Conservation (phyloP, 495 filamentous ascomycete species). For the Friedmanniomyces endolithicus region DNA sequence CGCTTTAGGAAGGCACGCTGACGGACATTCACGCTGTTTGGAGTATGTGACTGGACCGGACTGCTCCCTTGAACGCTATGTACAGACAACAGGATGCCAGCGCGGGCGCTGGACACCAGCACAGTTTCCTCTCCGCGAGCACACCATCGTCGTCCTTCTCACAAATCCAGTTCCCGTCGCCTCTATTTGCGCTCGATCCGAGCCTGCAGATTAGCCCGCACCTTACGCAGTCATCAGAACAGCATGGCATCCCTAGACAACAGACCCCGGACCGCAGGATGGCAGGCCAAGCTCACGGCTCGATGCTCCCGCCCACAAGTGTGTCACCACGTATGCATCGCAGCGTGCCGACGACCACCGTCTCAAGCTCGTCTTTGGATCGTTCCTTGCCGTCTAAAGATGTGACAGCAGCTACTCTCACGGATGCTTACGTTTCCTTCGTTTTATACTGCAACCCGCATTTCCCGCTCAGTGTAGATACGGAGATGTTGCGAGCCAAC, state of each 20-base stretch:
- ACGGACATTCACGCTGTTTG: background rate
- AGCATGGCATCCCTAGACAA: background rate
- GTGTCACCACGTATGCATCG: background rate
- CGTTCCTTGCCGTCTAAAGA: slow-evolving; percentile 52
- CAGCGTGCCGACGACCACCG: background rate
- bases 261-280: slow-evolving; percentile 5
- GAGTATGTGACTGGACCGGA: too few species aligned
- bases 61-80: background rate
- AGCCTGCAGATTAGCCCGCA: slow-evolving; percentile 7
- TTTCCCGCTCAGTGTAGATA: slow-evolving; percentile 28
- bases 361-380: slow-evolving; percentile 18
- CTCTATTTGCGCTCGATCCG: slow-evolving; percentile 11
- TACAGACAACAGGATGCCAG: slow-evolving; percentile 9
- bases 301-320: slow-evolving; percentile 6
- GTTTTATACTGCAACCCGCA: slow-evolving; percentile 65
- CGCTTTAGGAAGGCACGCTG: background rate
- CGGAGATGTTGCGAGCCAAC: slow-evolving; percentile 56
- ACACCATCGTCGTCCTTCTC: slow-evolving; percentile 12
- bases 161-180: slow-evolving; percentile 10
- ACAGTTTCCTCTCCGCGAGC: slow-evolving; percentile 5
- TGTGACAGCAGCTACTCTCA: slow-evolving; percentile 59
- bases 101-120: slow-evolving; percentile 5
- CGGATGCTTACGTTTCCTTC: slow-evolving; percentile 77
- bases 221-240: slow-evolving; percentile 4
- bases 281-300: background rate